Percentiles rank a stretch among this genome's conserved stretches.
These are phyloP conservation scores for Candida wancherniae DNA, from an alignment of 805 yeast genomes.

Conservation along the genomic window DNA sequence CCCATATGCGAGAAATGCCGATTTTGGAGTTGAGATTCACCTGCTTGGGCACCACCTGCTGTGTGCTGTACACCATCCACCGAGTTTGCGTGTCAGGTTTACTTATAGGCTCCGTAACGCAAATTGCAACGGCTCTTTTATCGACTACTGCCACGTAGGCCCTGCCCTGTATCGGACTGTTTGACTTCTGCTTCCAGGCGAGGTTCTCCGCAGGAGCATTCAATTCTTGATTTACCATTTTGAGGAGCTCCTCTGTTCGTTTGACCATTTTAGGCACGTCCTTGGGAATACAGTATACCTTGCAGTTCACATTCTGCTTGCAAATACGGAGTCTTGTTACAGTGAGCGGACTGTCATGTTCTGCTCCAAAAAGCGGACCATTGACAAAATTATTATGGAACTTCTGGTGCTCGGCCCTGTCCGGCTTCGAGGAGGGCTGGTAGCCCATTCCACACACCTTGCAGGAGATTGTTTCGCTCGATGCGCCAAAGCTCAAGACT, in stretches of 20 bases:
- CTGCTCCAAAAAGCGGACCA: slow-evolving; percentile 46
- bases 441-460: slow-evolving; percentile 52
- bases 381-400: slow-evolving; percentile 47
- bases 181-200: slow-evolving; percentile 24
- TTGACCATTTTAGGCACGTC: slow-evolving; percentile 19
- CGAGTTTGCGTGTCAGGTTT: slow-evolving; percentile 31
- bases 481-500: slow-evolving; percentile 6
- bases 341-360: slow-evolving; percentile 26
- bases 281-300: slow-evolving; percentile 21
- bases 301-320: slow-evolving; percentile 11
- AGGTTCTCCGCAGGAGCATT: slow-evolving; percentile 45
- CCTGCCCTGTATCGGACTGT: slow-evolving; percentile 9
- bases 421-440: slow-evolving; percentile 35
- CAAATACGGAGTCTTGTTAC: slow-evolving; percentile 8
- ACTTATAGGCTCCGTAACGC: slow-evolving; percentile 45
- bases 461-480: slow-evolving; percentile 30
- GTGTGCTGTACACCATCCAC: slow-evolving; percentile 59
- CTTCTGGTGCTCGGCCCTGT: slow-evolving; percentile 43
- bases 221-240: slow-evolving; percentile 54
- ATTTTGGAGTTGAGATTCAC: slow-evolving; percentile 28
- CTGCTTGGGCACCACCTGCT: slow-evolving; percentile 45
- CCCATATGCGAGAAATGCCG: slow-evolving; percentile 42
- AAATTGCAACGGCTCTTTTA: slow-evolving; percentile 49
- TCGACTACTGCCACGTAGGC: slow-evolving; percentile 47
- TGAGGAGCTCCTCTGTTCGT: slow-evolving; percentile 33